Percentiles rank a stretch among this genome's conserved stretches.
Evolutionary conservation across 2,329 filamentous ascomycete species (phyloP).

Genomic region (Talaromyces atroroseus): DNA sequence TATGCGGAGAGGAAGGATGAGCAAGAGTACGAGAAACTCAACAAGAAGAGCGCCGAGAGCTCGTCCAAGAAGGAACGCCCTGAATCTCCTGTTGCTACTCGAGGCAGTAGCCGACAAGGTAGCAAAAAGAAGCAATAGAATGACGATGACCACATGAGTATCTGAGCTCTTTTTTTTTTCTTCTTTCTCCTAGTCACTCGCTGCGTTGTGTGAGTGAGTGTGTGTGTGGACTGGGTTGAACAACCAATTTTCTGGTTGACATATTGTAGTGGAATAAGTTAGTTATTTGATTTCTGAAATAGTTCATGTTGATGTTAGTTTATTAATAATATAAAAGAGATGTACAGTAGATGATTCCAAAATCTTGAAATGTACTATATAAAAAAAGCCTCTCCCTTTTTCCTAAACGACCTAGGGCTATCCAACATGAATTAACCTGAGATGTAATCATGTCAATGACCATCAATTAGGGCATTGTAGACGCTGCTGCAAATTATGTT

Average conservation of each 20-base stretch:
- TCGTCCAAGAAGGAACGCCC: constrained; percentile 15
- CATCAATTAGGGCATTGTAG: not conserved
- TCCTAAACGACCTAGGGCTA: not conserved
- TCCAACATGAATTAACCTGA: not conserved
- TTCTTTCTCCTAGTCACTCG: not conserved
- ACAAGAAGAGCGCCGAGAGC: constrained; percentile 49
- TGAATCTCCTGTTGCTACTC: constrained; percentile 8
- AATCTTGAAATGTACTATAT: not conserved
- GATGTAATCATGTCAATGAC: not conserved
- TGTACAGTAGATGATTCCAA: not conserved
- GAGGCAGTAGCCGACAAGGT: constrained; percentile 20
- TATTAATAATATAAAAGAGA: not conserved
- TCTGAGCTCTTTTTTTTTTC: not conserved
- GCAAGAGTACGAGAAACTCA: constrained; percentile 67
- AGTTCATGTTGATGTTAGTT: not conserved
- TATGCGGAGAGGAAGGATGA: constrained; percentile 92
- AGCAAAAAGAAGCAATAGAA: constrained; percentile 29
- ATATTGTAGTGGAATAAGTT: not conserved
- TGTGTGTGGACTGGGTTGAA: too few species aligned
- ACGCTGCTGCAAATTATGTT: not conserved
- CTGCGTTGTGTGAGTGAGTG: not conserved
- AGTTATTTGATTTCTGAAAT: not conserved
- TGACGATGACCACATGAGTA: not conserved
- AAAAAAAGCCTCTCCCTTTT: too few species aligned
- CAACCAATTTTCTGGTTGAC: not conserved